Evolutionary conservation across 2,329 filamentous ascomycete genomes (phyloP), one percentile per base, ranked within the genome.

Genomic region (Botryotinia calthae): DNA sequence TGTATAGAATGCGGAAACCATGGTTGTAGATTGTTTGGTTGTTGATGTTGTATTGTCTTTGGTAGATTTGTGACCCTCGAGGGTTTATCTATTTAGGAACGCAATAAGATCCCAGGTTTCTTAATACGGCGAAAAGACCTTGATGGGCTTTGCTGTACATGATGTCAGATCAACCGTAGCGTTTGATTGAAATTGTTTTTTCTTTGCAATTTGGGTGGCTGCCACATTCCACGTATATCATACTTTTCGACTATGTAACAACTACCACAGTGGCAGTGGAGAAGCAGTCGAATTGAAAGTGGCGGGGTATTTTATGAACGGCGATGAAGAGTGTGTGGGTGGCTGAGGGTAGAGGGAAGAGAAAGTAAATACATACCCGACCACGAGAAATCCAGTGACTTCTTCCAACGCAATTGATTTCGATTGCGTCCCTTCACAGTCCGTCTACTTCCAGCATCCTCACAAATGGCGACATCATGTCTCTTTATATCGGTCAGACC

Each of bases 1-100:
- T 14, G 67, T 46, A 28, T 70, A 70, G 34, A 68, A 25, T 68
- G 20, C 42, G 37, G 48, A 56, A 42, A 68, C 1, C 65, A 68
- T 68, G 18, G 18, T 44, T 68, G 65, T 2, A 18, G 4, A 2
- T 18, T 28, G 0, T 22, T 22, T 42, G n/a, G n/a, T n/a, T n/a
- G n/a, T n/a, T n/a, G 37, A 25, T 68, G 12, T 42, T 18, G n/a
- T 68, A 25, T 42, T 10, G n/a, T 42, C 40, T 42, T 42, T 42
- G 25, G n/a, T 31, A 31, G 31, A 10, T 31, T 56, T 56, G 5
- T 31, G 37, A 28, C 10, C 5, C 10, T 42, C 18, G 18, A 67
- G n/a, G 34, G 28, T 25, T 42, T 56, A 22, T 64, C 42, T 37
- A 54, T 66, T 1, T 31, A 42, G 25, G 42, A n/a, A 40, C 25